phyloP scores from a whole-genome alignment of 139 green algal genomes.

The Chlorella sorokiniana region DNA sequence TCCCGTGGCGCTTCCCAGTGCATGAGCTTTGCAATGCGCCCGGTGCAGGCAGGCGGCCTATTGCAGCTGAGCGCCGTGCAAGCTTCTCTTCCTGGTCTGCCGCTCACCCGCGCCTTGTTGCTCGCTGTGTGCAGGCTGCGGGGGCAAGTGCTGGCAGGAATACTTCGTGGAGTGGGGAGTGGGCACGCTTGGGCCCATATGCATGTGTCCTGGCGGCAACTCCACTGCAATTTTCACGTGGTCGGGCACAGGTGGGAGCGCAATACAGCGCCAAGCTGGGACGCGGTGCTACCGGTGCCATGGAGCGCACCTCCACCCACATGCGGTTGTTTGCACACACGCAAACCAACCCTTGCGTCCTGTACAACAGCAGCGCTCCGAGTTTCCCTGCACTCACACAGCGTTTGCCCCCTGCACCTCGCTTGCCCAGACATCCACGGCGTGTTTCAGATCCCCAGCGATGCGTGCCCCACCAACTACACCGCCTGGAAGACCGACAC shows the following conservation, averaged over 20 bases:
- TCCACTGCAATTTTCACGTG: conserved; percentile 2
- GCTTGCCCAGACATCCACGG: conserved; percentile 9
- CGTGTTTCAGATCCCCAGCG: conserved; percentile 39
- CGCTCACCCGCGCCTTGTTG: no score
- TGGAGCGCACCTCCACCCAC: no score
- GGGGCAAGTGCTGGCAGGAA: not conserved
- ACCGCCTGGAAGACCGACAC: conserved; percentile 15
- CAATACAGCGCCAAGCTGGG: no score
- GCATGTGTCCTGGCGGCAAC: conserved; percentile 27
- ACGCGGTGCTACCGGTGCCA: no score
- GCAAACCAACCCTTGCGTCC: not conserved
- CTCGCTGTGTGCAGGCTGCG: conserved; percentile 6
- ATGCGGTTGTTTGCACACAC: not conserved
- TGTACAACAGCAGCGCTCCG: no score
- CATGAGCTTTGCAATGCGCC: not conserved
- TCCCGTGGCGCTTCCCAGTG: not conserved
- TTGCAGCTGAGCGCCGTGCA: not conserved
- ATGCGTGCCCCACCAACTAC: conserved; percentile 38
- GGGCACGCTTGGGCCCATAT: conserved; percentile 6
- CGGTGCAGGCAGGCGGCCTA: not conserved
- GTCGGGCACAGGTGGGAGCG: not conserved
- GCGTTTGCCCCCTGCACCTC: not conserved
- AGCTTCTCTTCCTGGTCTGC: not conserved
- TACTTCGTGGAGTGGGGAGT: not conserved
- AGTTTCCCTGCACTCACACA: no score